Evolutionary conservation across 768 basidiomycete species (phyloP), one percentile per base, ranked within the genome.

Genomic region (Trametes sanguinea): DNA sequence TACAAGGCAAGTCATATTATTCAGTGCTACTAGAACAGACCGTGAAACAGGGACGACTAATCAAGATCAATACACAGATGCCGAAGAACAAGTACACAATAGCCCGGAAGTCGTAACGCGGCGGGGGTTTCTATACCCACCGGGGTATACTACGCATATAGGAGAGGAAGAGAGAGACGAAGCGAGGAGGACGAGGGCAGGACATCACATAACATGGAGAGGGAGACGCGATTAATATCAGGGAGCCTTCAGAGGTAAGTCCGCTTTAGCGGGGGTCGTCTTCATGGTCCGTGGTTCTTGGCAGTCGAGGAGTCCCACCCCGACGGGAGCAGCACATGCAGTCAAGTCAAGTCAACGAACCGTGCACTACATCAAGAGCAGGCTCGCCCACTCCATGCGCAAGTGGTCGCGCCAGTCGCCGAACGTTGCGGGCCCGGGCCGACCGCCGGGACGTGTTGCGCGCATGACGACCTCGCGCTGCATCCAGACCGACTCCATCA

Each of bases 371-470:
- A 63, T 47, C 45, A 67, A 54, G 32, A 71, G 65, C 10, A 69
- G 55, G 59, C 52, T 69, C 57, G 63, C 63, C 63, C 68, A 70
- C 33, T 66, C 61, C 52, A 67, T 66, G 42, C 66, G 67, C 9
- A 73, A 60, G 60, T 51, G 35, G 63, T 64, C 62, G 27, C 72
- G 70, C 72, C 72, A 73, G 57, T 71, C 70, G 46, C 68, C 63
- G 54, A 67, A 29, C 37, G 42, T 13, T 13, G 58, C 58, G 11
- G 57, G 39, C 35, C 35, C 22, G 22, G 22, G 22, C 17, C 42
- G 57, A 32, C 62, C 62, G 51, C 62, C 57, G 22, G 45, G 50
- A n/a, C 53, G 69, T 40, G 32, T 45, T 44, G 54, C 35, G 17
- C 50, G 51, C 13, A 51, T 27, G 13, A 57, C 17, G 43, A 22